A percentile compares a stretch with the other conserved stretches of the same genome.
Conservation (phyloP, 1,139 yeast genomes). For the Yamadazyma triangularis region DNA sequence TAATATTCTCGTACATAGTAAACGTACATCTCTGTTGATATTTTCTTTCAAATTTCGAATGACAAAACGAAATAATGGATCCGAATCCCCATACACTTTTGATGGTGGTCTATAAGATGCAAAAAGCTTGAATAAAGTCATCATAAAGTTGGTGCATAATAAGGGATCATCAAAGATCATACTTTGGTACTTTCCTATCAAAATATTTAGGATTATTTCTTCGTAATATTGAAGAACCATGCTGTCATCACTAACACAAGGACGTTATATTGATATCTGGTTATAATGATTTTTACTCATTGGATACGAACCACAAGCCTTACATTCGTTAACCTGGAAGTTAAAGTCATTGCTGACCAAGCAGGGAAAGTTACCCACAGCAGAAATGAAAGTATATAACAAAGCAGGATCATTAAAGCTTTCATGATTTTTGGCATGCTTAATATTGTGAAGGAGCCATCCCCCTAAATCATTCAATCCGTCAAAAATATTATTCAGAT, state of each 20-base stretch:
- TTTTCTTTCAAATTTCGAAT: slow-evolving; percentile 18
- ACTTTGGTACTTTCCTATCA: background rate
- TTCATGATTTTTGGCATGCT: slow-evolving; percentile 5
- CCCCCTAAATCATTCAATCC: slow-evolving; percentile 10
- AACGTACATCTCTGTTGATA: slow-evolving; percentile 48
- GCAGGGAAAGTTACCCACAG: slow-evolving; percentile 45
- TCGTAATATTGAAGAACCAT: slow-evolving; percentile 20
- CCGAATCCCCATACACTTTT: slow-evolving; percentile 14
- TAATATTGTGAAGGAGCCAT: slow-evolving; percentile 24
- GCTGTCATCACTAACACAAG: slow-evolving; percentile 16
- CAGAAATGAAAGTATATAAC: slow-evolving; percentile 28
- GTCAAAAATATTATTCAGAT: slow-evolving; percentile 4
- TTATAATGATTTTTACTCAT: slow-evolving; percentile 19
- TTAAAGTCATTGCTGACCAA: slow-evolving; percentile 30
- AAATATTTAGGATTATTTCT: slow-evolving; percentile 11
- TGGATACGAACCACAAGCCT: slow-evolving; percentile 32
- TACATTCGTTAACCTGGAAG: slow-evolving; percentile 28
- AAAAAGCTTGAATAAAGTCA: slow-evolving; percentile 45
- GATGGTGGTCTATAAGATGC: slow-evolving; percentile 42
- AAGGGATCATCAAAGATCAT: slow-evolving; percentile 14
- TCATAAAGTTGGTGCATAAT: slow-evolving; percentile 39
- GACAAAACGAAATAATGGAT: slow-evolving; percentile 17
- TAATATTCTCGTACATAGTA: slow-evolving; percentile 43
- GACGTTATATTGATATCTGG: slow-evolving; percentile 18
- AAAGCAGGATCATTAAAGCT: slow-evolving; percentile 10